Percentiles rank a stretch among this genome's conserved stretches.
Conservation (phyloP, 495 filamentous ascomycete species). For the Talaromyces stipitatus region DNA sequence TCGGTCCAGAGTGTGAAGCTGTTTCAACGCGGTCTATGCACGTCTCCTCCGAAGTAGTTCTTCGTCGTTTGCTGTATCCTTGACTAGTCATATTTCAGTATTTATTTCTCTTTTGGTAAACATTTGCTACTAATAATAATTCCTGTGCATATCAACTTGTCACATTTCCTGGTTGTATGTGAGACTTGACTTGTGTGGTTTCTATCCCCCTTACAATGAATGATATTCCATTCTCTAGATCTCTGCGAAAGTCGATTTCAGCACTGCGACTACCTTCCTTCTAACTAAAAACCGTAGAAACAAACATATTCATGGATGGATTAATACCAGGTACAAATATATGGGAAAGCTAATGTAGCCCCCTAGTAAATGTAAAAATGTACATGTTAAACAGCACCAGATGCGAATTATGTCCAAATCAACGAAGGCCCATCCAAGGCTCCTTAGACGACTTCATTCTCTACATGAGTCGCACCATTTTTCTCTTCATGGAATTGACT, state of each 20-base stretch:
- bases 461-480: neutral
- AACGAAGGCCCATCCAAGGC: neutral
- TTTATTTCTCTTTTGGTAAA: neutral
- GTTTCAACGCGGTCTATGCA: constrained; percentile 47
- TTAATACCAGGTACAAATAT: no score
- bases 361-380: neutral
- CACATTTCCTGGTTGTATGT: neutral
- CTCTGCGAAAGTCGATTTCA: neutral
- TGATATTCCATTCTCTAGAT: neutral
- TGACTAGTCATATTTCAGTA: neutral
- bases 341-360: no score
- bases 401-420: neutral
- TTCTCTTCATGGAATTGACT: neutral
- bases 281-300: no score
- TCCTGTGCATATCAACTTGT: no score
- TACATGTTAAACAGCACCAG: neutral
- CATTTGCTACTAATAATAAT: no score
- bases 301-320: no score
- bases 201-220: neutral
- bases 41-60: neutral
- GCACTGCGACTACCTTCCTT: neutral
- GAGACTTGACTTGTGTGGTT: neutral
- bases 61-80: neutral
- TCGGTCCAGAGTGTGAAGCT: constrained; percentile 65
- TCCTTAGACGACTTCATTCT: neutral